phyloP scores from a whole-genome alignment of 305 asterid species.

The Andrographis paniculata region DNA sequence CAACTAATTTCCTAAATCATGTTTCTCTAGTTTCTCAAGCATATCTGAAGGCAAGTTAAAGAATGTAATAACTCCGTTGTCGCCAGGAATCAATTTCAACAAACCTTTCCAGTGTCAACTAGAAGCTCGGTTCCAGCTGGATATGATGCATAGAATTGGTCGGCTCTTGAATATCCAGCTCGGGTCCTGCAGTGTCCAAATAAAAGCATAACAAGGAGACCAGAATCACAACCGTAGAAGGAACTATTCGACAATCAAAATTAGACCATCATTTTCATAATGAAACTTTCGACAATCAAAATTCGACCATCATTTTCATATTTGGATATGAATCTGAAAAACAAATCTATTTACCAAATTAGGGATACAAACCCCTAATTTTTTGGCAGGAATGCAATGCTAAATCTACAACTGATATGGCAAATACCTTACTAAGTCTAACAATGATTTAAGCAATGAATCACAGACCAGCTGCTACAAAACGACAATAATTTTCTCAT shows the following conservation, averaged over 20 bases:
- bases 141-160: constrained; percentile 86
- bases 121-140: constrained; percentile 92
- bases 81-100: constrained; percentile 2
- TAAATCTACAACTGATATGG: too few relatives aligned
- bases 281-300: too few relatives aligned
- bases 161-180: constrained; percentile 86
- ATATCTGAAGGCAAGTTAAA: too few relatives aligned
- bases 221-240: neutral
- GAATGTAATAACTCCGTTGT: too few relatives aligned
- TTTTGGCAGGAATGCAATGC: too few relatives aligned
- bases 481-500: neutral
- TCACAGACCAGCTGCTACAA: constrained; percentile 1
- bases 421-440: too few relatives aligned
- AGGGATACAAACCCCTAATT: too few relatives aligned
- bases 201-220: constrained; percentile 2
- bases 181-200: constrained; percentile 53
- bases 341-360: too few relatives aligned
- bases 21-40: too few relatives aligned
- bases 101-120: constrained; percentile 72
- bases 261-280: constrained; percentile 4
- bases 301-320: too few relatives aligned
- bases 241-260: constrained; percentile 3
- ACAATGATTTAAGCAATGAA: neutral
- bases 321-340: too few relatives aligned
- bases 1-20: too few relatives aligned